phyloP scores from a whole-genome alignment of 495 filamentous ascomycete genomes.

The Darksidea phi region DNA sequence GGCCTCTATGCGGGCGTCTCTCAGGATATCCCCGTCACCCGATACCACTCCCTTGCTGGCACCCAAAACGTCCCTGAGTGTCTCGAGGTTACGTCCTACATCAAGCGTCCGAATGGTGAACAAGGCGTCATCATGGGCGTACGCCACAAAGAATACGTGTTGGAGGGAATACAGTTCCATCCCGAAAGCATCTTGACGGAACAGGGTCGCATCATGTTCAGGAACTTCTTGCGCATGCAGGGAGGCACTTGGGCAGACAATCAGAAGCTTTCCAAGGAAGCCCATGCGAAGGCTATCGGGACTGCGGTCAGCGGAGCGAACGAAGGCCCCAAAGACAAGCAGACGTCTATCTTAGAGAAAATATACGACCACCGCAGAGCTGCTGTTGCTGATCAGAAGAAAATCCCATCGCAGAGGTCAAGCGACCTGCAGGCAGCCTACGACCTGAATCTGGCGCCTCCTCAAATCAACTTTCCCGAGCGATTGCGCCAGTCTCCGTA shows the following conservation, averaged over 20 bases:
- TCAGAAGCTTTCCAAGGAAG: conserved; percentile 42
- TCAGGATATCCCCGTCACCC: conserved; percentile 78
- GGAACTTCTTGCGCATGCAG: conserved; percentile 83
- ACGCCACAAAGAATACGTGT: conserved; percentile 80
- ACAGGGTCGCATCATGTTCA: conserved; percentile 82
- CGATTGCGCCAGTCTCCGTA: conserved; percentile 79
- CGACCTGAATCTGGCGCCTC: conserved; percentile 76
- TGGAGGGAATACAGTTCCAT: conserved; percentile 97
- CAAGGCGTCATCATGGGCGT: conserved; percentile 94
- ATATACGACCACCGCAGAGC: conserved; percentile 84
- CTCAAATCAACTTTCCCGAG: conserved; percentile 77
- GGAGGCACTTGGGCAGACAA: conserved; percentile 90
- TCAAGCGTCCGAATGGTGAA: conserved; percentile 58
- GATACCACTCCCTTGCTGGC: conserved; percentile 95
- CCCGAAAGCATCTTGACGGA: conserved; percentile 95
- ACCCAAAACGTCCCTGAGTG: conserved; percentile 86
- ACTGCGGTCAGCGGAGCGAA: conserved; percentile 19
- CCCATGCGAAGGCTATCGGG: conserved; percentile 33
- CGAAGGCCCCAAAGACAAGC: conserved; percentile 50
- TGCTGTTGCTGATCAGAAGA: conserved; percentile 78
- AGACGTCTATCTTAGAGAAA: conserved; percentile 80
- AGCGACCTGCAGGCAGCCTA: conserved; percentile 85
- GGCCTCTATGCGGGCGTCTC: conserved; percentile 79
- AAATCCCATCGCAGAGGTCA: conserved; percentile 78
- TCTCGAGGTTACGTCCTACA: conserved; percentile 88